Evolutionary conservation across 1,139 yeast species (phyloP), one percentile per base, ranked within the genome.

Genomic region (Sugiyamaella novakii): DNA sequence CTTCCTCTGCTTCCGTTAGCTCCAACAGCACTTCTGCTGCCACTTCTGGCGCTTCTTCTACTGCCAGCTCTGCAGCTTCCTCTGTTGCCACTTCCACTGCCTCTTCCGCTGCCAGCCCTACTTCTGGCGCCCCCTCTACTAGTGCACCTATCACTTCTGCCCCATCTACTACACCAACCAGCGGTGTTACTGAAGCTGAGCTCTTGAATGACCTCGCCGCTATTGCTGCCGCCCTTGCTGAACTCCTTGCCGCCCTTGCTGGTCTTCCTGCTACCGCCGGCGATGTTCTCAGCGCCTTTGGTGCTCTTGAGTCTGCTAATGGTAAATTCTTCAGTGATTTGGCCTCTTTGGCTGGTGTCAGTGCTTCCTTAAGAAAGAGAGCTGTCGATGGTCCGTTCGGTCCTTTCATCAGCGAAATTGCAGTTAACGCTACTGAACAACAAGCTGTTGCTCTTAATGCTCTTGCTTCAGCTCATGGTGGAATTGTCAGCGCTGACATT

Each of bases 361-460:
- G 27, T 12, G 31, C 18, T 22, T 12, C 22, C 12, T 37, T 45
- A 34, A 45, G 42, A 40, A 30, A 40, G 37, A 40, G 37, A 37
- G 34, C 27, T 18, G 33, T 28, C 14, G 27, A 22, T 29, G 27
- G 38, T 17, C 35, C 38, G 14, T 19, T 14, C 29, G 27, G 38
- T 17, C 19, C 33, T 14, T 29, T 27, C 18, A 27, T 45, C 11
- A 24, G 28, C 12, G 22, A 17, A 5, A 15, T 31, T n/a, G 48
- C 43, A 14, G 33, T 38, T 5, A 37, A 45, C 17, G 48, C 38
- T 7, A 45, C 48, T 24, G 44, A 18, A 5, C 33, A 36, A 29
- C 15, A 22, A n/a, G 22, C 39, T 17, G 12, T 7, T 3, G 43
- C 42, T 15, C 5, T 45, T 28, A 27, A 18, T 7, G 39, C 21